A percentile compares a stretch with the other conserved stretches of the same genome.
Conservation (phyloP, 108 stramenopile species). For the Cyclotella baltica region DNA sequence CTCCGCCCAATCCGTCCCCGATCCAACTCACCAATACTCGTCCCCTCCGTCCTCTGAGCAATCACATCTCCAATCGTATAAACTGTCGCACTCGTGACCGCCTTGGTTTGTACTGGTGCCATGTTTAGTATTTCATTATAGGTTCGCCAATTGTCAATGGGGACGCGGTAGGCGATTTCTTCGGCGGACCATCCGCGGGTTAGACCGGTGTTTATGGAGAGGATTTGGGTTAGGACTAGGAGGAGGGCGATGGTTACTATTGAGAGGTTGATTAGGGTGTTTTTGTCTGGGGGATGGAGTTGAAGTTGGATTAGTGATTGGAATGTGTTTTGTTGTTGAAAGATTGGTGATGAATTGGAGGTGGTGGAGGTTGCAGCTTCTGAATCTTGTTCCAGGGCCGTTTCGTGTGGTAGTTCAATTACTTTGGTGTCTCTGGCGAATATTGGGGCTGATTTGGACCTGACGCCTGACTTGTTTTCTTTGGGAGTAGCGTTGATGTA, state of each 20-base stretch:
- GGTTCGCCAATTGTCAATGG: conserved; percentile 56
- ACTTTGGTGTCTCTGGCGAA: too few species aligned
- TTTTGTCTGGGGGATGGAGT: too few species aligned
- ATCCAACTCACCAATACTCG: conserved; percentile 65
- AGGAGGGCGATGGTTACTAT: conserved; percentile 28
- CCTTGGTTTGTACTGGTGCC: conserved; percentile 66
- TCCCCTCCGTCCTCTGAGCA: conserved; percentile 71
- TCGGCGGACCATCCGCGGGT: conserved; percentile 49
- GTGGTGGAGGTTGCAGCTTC: too few species aligned
- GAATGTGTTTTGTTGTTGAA: too few species aligned
- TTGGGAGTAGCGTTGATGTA: too few species aligned
- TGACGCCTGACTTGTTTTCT: too few species aligned
- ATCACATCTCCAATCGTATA: conserved; percentile 84
- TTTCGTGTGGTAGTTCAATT: too few species aligned
- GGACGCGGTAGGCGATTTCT: conserved; percentile 57
- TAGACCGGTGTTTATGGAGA: conserved; percentile 43
- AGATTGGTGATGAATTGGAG: too few species aligned
- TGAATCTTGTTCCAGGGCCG: too few species aligned
- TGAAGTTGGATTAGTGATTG: too few species aligned
- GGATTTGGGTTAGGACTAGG: conserved; percentile 29
- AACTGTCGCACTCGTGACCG: conserved; percentile 63
- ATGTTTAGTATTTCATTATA: conserved; percentile 46
- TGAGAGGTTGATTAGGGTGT: conserved; percentile 38
- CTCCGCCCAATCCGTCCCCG: conserved; percentile 66
- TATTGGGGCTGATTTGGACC: too few species aligned